phyloP scores from a whole-genome alignment of 106 monocot species.

The Chionographis japonica region DNA sequence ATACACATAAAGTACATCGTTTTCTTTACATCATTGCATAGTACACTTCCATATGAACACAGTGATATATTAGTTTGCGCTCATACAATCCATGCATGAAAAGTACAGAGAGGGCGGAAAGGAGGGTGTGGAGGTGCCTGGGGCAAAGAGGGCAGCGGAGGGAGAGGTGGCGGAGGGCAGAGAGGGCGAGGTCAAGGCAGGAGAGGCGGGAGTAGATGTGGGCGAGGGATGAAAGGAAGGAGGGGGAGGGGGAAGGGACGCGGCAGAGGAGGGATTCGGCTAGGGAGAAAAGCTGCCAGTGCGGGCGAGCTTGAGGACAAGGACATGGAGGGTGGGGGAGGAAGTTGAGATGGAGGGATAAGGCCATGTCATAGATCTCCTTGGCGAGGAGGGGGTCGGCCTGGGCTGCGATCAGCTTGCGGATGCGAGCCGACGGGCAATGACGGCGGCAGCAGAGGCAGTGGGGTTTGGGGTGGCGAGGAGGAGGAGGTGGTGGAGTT shows the following conservation, averaged over 20 bases:
- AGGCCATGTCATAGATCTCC: conserved; percentile 46
- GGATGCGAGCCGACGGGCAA: conserved; percentile 52
- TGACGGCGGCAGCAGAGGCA: background rate
- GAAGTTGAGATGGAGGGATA: conserved; percentile 21
- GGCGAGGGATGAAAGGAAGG: conserved; percentile 30
- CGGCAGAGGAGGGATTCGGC: conserved; percentile 39
- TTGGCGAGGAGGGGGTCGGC: conserved; percentile 71
- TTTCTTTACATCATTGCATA: too few species aligned
- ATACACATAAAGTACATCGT: too few species aligned
- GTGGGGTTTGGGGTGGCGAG: background rate
- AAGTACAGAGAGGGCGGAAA: conserved; percentile 8
- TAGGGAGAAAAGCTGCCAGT: conserved; percentile 21
- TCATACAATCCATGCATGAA: too few species aligned
- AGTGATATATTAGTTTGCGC: too few species aligned
- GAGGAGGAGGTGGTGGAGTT: background rate
- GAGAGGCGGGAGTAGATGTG: conserved; percentile 11
- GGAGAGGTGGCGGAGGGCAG: conserved; percentile 11
- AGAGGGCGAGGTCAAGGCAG: conserved; percentile 6
- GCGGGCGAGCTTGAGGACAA: conserved; percentile 54
- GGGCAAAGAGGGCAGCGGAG: conserved; percentile 27
- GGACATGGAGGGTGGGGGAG: conserved; percentile 41
- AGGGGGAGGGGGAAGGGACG: conserved; percentile 35
- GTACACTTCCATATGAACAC: too few species aligned
- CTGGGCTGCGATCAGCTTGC: conserved; percentile 72
- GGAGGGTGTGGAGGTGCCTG: conserved; percentile 12